Conservation (phyloP, 2,329 filamentous ascomycete species). For the Colletotrichum karsti region DNA sequence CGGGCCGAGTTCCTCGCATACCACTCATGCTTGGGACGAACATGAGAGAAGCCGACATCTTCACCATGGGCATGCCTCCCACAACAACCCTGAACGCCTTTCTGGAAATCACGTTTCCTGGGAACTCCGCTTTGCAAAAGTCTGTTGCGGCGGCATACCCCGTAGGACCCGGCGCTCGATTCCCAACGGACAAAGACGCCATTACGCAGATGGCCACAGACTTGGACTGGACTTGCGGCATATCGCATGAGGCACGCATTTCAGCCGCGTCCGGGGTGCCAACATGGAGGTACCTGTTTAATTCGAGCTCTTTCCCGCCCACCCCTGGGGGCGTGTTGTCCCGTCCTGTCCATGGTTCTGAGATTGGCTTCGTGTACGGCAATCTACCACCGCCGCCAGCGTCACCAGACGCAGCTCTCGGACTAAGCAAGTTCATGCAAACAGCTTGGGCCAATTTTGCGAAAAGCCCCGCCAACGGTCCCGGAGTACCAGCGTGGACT, state of each 20-base stretch:
- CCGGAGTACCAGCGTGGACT: neutral
- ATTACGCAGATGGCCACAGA: neutral
- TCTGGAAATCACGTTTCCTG: neutral
- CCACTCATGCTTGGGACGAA: neutral
- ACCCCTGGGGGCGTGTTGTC: neutral
- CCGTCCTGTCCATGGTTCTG: neutral
- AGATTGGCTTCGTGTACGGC: neutral
- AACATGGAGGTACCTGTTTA: neutral
- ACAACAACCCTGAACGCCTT: neutral
- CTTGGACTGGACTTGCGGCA: neutral
- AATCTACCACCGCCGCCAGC: neutral
- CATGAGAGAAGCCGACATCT: neutral
- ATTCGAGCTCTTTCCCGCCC: neutral
- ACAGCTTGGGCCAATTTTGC: neutral
- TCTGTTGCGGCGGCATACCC: neutral
- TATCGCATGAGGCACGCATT: neutral
- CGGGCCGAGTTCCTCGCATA: neutral
- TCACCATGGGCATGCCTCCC: neutral
- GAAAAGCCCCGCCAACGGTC: neutral
- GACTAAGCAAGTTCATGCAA: neutral
- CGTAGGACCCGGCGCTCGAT: neutral
- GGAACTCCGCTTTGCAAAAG: neutral
- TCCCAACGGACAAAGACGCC: neutral
- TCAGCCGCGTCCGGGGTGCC: neutral
- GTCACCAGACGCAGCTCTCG: neutral